Evolutionary conservation across 306 rosid species (phyloP), one percentile per base, ranked within the genome.

Genomic region (Hippophae gyantsensis): DNA sequence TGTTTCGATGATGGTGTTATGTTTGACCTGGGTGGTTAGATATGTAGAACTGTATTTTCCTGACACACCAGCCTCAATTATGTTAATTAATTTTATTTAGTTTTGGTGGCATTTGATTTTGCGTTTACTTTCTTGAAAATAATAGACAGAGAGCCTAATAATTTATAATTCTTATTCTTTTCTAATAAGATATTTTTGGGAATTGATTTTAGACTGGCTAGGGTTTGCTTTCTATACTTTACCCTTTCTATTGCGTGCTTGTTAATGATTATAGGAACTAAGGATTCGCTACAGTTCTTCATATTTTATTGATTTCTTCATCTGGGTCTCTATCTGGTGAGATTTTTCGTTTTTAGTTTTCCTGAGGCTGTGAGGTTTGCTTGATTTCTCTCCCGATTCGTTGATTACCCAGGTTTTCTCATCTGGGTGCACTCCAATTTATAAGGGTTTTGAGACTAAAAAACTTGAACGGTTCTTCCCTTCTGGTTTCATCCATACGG

Each of bases 221-320:
- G 83, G 87, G 87, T 75, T 78, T 67, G 52, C 78, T 75, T 58
- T 81, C 58, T 53, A 47, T 59, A 60, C 82, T 78, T 44, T 65
- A 61, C 72, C 73, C 59, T 56, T 66, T 64, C 42, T 5, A 51
- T 54, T 45, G 49, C 12, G 58, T 60, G 58, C 68, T 54, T 66
- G 71, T 59, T 65, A 58, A 56, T 74, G 79, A 74, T 63, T 73
- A 61, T 69, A 49, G 57, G 58, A 60, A 71, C 64, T 62, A 64
- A 41, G 77, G 42, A 63, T 74, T 72, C 66, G 43, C 69, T 70
- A 66, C 72, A 71, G 79, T 74, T 66, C 65, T 72, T 78, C 42
- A 62, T 70, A 41, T 76, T 56, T 18, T 64, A 57, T 71, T 54
- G 52, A 72, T 77, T 71, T 78, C 52, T 18, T 76, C 64, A 41